Evolutionary conservation across 257 asterid genomes (phyloP), one percentile per base, ranked within the genome.

Genomic region (Phtheirospermum japonicum): DNA sequence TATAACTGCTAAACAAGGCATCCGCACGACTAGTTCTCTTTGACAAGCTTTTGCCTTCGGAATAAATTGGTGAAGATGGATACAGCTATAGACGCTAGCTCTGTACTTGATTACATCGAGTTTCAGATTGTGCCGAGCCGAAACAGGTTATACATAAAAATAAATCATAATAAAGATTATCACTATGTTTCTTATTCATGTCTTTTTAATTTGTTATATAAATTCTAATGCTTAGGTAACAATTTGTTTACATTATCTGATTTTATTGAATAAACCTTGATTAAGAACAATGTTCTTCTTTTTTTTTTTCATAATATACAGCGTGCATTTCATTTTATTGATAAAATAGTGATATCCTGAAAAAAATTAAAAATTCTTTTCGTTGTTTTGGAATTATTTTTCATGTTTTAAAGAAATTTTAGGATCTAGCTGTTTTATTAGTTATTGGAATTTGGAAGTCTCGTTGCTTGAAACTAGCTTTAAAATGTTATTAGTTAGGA

Each of bases 41-140:
- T 61, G 62, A 31, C 53, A 68, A 64, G 88, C n/a, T 62, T 42
- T 46, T 53, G 70, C 56, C 61, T 51, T 51, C 31, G 49, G 69
- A 65, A 59, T 66, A 61, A 54, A 54, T 32, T 33, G 65, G 77
- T 54, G 69, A 71, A 57, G 69, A 89, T 93, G 97, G 88, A 79
- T 50, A 77, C 72, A 56, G 73, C 59, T 7, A 69, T 80, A 17
- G 87, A 75, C 62, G 75, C 88, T 63, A 62, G 65, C 46, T 61
- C 54, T 34, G 75, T 74, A 8, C 79, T 87, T 54, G 95, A 82
- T 73, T 81, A 64, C 77, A 77, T 88, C 16, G 97, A 93, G 74
- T 87, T 93, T 53, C 88, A 76, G 73, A 77, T 83, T 65, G 71
- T 74, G 46, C 94, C 94, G 1, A 76, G 80, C 71, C 85, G 76